phyloP scores from a whole-genome alignment of 2,329 filamentous ascomycete species.

The Xylaria sp. region DNA sequence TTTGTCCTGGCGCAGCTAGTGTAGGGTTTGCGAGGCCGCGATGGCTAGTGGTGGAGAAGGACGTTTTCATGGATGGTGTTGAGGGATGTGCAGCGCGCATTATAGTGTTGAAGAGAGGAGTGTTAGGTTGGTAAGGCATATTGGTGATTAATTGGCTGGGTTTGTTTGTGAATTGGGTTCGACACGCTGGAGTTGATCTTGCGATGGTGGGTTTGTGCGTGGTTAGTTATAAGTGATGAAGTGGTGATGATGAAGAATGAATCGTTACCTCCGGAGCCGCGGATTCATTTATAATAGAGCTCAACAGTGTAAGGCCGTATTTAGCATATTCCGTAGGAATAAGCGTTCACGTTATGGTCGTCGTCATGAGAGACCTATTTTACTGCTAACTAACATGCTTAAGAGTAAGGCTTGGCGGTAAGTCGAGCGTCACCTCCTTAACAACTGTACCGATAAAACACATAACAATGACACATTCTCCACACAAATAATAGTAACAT shows the following conservation, averaged over 20 bases:
- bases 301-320: background rate
- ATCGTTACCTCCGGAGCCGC: background rate
- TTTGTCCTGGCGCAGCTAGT: background rate
- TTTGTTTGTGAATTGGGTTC: background rate
- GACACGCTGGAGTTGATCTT: background rate
- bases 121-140: slow-evolving; percentile 11
- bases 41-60: slow-evolving; percentile 12
- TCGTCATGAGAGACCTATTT: background rate
- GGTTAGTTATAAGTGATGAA: background rate
- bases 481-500: background rate
- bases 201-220: too few relatives aligned
- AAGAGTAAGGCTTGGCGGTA: slow-evolving; percentile 30
- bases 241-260: background rate
- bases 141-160: background rate
- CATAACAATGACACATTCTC: background rate
- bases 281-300: slow-evolving; percentile 8
- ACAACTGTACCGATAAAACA: background rate
- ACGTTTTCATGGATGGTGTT: background rate
- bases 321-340: background rate
- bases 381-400: slow-evolving; percentile 24
- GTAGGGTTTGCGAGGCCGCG: background rate
- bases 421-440: background rate
- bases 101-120: slow-evolving; percentile 8
- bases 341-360: slow-evolving; percentile 1
- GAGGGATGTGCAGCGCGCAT: background rate